These are phyloP conservation scores for Hymenochaete sp. DNA, from an alignment of 1,284 basidiomycete genomes.

Conservation along the genomic window DNA sequence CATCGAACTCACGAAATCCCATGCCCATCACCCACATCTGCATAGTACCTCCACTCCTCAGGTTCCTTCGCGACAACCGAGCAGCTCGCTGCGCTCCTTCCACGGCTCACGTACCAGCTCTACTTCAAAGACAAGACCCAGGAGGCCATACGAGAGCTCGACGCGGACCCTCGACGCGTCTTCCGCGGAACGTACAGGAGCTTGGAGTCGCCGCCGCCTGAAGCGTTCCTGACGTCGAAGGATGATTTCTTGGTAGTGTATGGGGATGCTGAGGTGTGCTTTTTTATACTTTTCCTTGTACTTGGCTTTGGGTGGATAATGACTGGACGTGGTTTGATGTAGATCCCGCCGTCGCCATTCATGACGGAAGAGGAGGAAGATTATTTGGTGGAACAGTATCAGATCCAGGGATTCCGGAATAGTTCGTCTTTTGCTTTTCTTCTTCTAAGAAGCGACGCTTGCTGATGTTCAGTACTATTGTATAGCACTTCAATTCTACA, in stretches of 20 bases:
- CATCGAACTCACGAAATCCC: too few species aligned
- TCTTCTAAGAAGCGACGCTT: too few species aligned
- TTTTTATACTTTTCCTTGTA: slow-evolving; percentile 1
- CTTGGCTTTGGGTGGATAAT: not conserved
- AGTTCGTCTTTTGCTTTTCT: slow-evolving; percentile 34
- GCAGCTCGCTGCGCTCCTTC: slow-evolving; percentile 34
- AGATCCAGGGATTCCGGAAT: slow-evolving; percentile 45
- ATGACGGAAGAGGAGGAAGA: slow-evolving; percentile 51
- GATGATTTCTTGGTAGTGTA: slow-evolving; percentile 46
- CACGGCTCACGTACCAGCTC: slow-evolving; percentile 50
- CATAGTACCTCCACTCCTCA: slow-evolving; percentile 45
- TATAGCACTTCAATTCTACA: slow-evolving; percentile 50
- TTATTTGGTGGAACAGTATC: slow-evolving; percentile 55
- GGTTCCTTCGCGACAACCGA: slow-evolving; percentile 40
- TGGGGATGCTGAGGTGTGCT: too few species aligned
- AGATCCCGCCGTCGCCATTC: slow-evolving; percentile 56
- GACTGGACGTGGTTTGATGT: slow-evolving; percentile 1
- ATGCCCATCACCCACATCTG: too few species aligned
- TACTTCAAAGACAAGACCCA: slow-evolving; percentile 47
- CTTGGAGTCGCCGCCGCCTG: slow-evolving; percentile 44
- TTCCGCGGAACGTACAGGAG: slow-evolving; percentile 46
- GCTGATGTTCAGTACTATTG: slow-evolving; percentile 1
- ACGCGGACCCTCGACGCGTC: slow-evolving; percentile 43
- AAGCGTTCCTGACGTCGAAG: slow-evolving; percentile 39
- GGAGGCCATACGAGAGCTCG: slow-evolving; percentile 42